A percentile compares a stretch with the other conserved stretches of the same genome.
Evolutionary conservation across 257 asterid genomes (phyloP).

Genomic region (Scutellaria galericulata): DNA sequence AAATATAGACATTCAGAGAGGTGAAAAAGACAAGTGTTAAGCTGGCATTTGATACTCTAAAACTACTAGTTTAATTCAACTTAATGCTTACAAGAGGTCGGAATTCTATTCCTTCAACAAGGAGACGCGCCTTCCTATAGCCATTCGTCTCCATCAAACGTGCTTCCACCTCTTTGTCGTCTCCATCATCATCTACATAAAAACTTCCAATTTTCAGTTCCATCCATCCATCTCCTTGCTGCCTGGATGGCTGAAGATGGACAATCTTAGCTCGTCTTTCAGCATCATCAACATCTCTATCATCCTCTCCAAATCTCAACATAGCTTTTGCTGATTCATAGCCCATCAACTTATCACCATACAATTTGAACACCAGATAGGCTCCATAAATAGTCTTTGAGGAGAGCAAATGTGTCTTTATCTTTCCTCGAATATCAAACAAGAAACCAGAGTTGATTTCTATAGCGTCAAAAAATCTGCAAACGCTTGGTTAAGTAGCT

Average conservation of each 20-base stretch:
- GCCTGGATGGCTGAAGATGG: neutral
- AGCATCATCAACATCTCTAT: neutral
- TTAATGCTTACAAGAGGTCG: neutral
- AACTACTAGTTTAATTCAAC: too few species aligned
- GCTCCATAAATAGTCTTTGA: slow-evolving; percentile 34
- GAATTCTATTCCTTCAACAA: slow-evolving; percentile 19
- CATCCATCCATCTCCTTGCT: neutral
- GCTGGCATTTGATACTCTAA: too few species aligned
- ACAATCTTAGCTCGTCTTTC: neutral
- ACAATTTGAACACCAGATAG: slow-evolving; percentile 18
- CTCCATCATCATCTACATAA: neutral
- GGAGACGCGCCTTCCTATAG: neutral
- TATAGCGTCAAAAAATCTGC: slow-evolving; percentile 40
- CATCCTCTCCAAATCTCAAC: neutral
- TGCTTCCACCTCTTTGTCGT: neutral
- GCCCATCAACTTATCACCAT: neutral
- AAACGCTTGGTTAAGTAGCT: neutral
- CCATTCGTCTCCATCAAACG: neutral
- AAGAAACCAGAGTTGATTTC: slow-evolving; percentile 9
- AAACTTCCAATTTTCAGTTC: neutral
- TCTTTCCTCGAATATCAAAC: slow-evolving; percentile 25
- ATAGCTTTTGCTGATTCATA: neutral
- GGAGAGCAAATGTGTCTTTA: slow-evolving; percentile 32
- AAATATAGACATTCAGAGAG: too few species aligned
- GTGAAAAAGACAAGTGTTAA: too few species aligned